A percentile compares a stretch with the other conserved stretches of the same genome.
Conservation (phyloP, 2,329 filamentous ascomycete species). For the Simplicillium aogashimaense region DNA sequence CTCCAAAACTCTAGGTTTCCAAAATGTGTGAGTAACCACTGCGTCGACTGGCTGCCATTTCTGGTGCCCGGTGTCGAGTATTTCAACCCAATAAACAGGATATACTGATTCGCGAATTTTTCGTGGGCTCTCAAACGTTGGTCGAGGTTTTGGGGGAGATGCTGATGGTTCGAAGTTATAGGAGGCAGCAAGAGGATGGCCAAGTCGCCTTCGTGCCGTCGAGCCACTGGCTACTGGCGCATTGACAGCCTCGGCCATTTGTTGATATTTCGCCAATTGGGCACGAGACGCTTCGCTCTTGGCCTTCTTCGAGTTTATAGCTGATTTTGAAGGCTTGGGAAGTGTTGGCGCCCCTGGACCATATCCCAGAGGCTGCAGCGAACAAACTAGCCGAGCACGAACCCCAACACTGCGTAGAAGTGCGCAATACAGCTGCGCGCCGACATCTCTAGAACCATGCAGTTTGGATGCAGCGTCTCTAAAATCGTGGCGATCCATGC, state of each 20-base stretch:
- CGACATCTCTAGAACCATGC: constrained; percentile 78
- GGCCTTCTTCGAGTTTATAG: constrained; percentile 19
- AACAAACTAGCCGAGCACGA: constrained; percentile 76
- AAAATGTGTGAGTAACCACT: constrained; percentile 67
- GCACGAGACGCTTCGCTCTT: constrained; percentile 22
- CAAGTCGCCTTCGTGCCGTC: constrained; percentile 37
- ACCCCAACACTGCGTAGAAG: constrained; percentile 76
- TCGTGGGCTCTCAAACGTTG: constrained; percentile 22
- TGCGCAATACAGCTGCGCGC: constrained; percentile 84
- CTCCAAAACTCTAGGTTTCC: constrained; percentile 67
- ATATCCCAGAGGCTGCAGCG: constrained; percentile 73
- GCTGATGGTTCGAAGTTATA: constrained; percentile 37
- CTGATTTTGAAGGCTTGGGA: constrained; percentile 24
- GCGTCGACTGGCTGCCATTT: constrained; percentile 90
- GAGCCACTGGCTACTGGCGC: constrained; percentile 19
- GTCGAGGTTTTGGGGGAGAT: constrained; percentile 23
- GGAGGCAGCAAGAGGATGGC: constrained; percentile 43
- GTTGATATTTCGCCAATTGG: constrained; percentile 29
- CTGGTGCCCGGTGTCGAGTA: constrained; percentile 74
- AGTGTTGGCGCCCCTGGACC: constrained; percentile 40
- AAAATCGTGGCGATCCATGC: constrained; percentile 65
- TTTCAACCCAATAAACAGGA: constrained; percentile 91
- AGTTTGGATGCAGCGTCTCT: constrained; percentile 56
- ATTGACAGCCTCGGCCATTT: constrained; percentile 14
- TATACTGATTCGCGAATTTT: constrained; percentile 59